These are phyloP conservation scores for Blastobotrys niveus DNA, from an alignment of 1,139 yeast genomes.

Conservation along the genomic window DNA sequence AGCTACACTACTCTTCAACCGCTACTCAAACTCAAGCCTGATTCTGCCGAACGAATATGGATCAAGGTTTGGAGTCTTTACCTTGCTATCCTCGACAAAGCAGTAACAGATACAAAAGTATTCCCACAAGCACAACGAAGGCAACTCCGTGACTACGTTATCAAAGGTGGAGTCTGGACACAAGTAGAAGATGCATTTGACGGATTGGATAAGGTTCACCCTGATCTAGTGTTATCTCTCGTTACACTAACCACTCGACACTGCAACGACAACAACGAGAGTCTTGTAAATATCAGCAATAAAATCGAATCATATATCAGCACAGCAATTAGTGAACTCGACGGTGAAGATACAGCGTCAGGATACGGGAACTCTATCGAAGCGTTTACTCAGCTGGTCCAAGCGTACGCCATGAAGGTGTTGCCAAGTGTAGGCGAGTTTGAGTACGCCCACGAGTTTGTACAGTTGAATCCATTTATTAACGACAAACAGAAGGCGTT, in stretches of 20 bases:
- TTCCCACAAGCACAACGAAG: conserved; percentile 6
- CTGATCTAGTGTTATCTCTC: conserved; percentile 14
- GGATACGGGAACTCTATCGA: too few species aligned
- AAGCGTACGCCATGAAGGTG: conserved; percentile 22
- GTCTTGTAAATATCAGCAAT: not conserved
- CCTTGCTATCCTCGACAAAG: conserved; percentile 21
- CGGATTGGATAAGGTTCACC: conserved; percentile 11
- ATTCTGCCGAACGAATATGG: conserved; percentile 16
- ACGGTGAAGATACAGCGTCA: conserved; percentile 12
- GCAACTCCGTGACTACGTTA: conserved; percentile 16
- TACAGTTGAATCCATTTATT: conserved; percentile 12
- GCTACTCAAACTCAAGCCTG: conserved; percentile 6
- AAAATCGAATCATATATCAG: conserved; percentile 6
- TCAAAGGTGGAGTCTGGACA: conserved; percentile 17
- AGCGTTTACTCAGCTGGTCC: conserved; percentile 19
- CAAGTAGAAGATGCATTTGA: conserved; percentile 18
- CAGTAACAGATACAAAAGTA: conserved; percentile 8
- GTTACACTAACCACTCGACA: conserved; percentile 19
- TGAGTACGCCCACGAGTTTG: conserved; percentile 25
- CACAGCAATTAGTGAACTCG: not conserved
- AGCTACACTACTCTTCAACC: conserved; percentile 20
- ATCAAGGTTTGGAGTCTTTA: conserved; percentile 26
- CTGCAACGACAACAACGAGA: conserved; percentile 1
- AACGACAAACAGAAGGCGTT: not conserved
- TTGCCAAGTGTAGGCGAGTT: conserved; percentile 23